Evolutionary conservation across 1,139 yeast genomes (phyloP).

Genomic region (Yamadazyma siamensis): DNA sequence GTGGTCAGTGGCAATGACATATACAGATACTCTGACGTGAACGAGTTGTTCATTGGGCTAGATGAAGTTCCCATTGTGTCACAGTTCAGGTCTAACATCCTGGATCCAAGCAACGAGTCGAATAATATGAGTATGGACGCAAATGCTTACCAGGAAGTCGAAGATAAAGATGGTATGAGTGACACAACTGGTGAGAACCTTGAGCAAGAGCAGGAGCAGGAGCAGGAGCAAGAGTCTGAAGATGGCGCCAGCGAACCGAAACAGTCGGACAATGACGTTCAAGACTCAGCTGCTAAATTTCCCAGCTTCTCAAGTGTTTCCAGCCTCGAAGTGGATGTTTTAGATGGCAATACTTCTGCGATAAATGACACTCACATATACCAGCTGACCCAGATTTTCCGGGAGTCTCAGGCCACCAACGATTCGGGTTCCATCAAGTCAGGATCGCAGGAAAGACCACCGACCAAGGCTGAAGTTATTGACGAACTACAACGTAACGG

Average conservation of each 20-base stretch:
- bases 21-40: conserved; percentile 6
- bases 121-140: conserved; percentile 1
- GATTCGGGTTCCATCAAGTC: too few relatives aligned
- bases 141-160: not conserved
- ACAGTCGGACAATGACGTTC: not conserved
- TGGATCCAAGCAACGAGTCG: not conserved
- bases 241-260: not conserved
- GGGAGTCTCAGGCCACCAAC: conserved; percentile 1
- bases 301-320: too few relatives aligned
- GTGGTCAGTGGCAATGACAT: conserved; percentile 5
- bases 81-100: too few relatives aligned
- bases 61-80: too few relatives aligned
- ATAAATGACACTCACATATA: not conserved
- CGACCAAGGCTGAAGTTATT: conserved; percentile 20
- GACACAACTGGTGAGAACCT: not conserved
- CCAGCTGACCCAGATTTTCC: not conserved
- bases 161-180: not conserved
- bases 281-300: not conserved
- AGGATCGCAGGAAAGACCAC: not conserved
- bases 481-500: conserved; percentile 43
- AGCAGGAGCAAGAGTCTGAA: not conserved
- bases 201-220: not conserved
- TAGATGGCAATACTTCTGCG: not conserved
- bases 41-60: conserved; percentile 8
- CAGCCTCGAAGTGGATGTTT: too few relatives aligned